phyloP scores from a whole-genome alignment of 2,329 filamentous ascomycete genomes.

The Hymenoscyphus infarciens region DNA sequence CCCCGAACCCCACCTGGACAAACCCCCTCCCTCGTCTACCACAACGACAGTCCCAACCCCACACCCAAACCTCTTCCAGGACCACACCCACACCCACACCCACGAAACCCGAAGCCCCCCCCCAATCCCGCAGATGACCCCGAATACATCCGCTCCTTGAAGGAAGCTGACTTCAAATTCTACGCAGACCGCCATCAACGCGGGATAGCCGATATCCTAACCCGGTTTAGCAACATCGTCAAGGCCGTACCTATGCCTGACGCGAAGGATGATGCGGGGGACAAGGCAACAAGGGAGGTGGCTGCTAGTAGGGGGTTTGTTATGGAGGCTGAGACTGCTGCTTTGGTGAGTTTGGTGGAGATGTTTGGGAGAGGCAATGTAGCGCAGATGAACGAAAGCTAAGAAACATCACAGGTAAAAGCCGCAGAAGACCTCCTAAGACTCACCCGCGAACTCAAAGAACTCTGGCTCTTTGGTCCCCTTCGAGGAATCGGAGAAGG shows the following conservation, averaged over 20 bases:
- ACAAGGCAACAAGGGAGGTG: slow-evolving; percentile 30
- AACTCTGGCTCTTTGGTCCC: slow-evolving; percentile 48
- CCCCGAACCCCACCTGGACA: not conserved
- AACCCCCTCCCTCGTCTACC: not conserved
- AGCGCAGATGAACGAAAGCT: not conserved
- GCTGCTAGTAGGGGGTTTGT: slow-evolving; percentile 33
- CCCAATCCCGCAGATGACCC: not conserved
- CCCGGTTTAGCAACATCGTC: slow-evolving; percentile 44
- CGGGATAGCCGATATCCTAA: slow-evolving; percentile 44
- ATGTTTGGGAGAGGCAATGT: not conserved
- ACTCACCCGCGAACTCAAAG: slow-evolving; percentile 47
- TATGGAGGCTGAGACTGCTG: slow-evolving; percentile 34
- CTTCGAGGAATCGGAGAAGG: slow-evolving; percentile 44
- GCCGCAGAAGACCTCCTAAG: slow-evolving; percentile 42
- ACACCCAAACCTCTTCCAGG: not conserved
- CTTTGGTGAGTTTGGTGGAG: slow-evolving; percentile 26
- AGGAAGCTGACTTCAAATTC: slow-evolving; percentile 15
- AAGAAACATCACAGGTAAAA: slow-evolving; percentile 26
- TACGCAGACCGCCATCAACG: slow-evolving; percentile 44
- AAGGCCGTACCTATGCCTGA: slow-evolving; percentile 19
- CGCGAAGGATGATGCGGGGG: slow-evolving; percentile 21
- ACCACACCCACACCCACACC: not conserved
- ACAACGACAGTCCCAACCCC: not conserved
- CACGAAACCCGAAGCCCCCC: not conserved
- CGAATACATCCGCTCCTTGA: not conserved